Evolutionary conservation across 352 stramenopile species (phyloP), one percentile per base, ranked within the genome.

Genomic region (Phytophthora capsici): DNA sequence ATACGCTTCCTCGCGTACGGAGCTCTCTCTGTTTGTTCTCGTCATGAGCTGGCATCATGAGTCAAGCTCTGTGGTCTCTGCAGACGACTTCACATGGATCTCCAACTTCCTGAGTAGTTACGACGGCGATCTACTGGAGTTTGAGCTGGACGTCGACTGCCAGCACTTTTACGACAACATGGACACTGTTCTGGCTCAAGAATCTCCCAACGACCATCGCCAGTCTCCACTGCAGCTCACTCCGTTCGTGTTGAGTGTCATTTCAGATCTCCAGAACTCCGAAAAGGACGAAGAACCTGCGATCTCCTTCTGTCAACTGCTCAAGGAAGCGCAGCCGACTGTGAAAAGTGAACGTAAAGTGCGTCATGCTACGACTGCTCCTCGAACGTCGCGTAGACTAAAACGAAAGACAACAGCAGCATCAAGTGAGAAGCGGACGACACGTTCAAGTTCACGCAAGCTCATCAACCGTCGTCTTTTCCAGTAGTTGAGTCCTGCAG

Each of bases 101-200:
- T 62, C 30, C 30, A 58, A 37, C 30, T 69, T 77, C 23, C 36
- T 83, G 30, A 30, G 41, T 38, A 50, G 52, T 25, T 77, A 59
- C 46, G 62, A 79, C 28, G 43, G 41, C 16, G 63, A 72, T 22
- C 50, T 79, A 40, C 46, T 79, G 1, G 69, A 83, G 46, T 60
- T 83, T 28, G 59, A 83, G 23, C 23, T 83, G 34, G 61, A 75
- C 17, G 52, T 50, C 6, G 64, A 76, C 26, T 57, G 53, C 7
- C 57, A 77, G n/a, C 37, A 74, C 19, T 74, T 77, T 53, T 73
- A 61, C 46, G 66, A 77, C 50, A 50, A 66, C 50, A 65, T 77
- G 40, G 51, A 68, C 22, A 10, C 17, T 25, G 26, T 63, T 17
- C 45, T 69, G n/a, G 7, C 34, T 22, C 26, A 36, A 28, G 17